A percentile compares a stretch with the other conserved stretches of the same genome.
Conservation (phyloP, 108 stramenopile genomes). For the Phaeodactylum tricornutum region DNA sequence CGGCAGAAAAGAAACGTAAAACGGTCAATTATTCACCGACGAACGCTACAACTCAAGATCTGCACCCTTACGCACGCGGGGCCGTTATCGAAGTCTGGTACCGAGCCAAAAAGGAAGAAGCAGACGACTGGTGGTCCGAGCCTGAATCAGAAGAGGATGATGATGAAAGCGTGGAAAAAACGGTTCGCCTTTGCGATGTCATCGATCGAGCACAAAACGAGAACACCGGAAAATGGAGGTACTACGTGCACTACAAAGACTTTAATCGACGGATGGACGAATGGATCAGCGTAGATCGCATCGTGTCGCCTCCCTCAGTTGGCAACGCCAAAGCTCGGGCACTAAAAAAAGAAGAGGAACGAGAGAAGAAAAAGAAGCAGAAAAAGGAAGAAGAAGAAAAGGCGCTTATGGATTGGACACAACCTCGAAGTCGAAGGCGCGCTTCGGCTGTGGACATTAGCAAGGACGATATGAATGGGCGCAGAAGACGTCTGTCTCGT, state of each 20-base stretch:
- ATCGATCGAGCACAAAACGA: slow-evolving; percentile 60
- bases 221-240: slow-evolving; percentile 42
- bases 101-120: slow-evolving; percentile 12
- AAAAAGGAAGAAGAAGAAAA: slow-evolving; percentile 28
- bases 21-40: no score
- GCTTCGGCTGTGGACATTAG: neutral
- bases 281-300: slow-evolving; percentile 82
- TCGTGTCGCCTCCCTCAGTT: slow-evolving; percentile 66
- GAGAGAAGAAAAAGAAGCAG: slow-evolving; percentile 25
- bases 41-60: no score
- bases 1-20: no score
- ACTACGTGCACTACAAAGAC: slow-evolving; percentile 96
- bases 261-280: slow-evolving; percentile 99
- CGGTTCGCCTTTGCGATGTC: slow-evolving; percentile 64
- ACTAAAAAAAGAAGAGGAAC: slow-evolving; percentile 53
- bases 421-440: slow-evolving; percentile 32
- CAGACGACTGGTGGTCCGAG: slow-evolving; percentile 8
- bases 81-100: slow-evolving; percentile 79
- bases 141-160: slow-evolving; percentile 10
- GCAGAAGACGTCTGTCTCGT: slow-evolving; percentile 8
- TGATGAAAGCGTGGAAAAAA: neutral
- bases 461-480: slow-evolving; percentile 2
- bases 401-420: slow-evolving; percentile 16
- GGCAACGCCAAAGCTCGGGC: slow-evolving; percentile 78
- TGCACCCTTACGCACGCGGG: slow-evolving; percentile 75